Conservation (phyloP, 2,329 filamentous ascomycete species). For the Aureobasidium subglaciale region DNA sequence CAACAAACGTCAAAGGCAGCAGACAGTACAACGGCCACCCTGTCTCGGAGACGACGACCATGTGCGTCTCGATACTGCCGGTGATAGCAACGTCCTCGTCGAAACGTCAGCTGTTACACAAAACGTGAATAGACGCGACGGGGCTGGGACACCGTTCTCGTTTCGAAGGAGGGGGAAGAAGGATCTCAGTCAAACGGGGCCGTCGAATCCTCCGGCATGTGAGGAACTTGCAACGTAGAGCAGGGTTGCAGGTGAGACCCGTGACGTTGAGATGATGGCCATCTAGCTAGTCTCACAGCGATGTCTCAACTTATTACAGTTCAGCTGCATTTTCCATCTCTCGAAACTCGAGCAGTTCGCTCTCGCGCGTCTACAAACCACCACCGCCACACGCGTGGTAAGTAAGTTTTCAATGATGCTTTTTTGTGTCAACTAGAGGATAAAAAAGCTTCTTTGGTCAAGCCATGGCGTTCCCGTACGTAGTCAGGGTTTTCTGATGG, state of each 20-base stretch:
- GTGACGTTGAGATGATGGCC: not conserved
- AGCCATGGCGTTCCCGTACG: not conserved
- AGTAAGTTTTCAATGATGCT: not conserved
- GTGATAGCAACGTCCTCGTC: not conserved
- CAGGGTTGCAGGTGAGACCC: constrained; percentile 2
- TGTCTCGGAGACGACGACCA: not conserved
- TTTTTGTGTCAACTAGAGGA: not conserved
- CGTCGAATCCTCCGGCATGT: constrained; percentile 1
- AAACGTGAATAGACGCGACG: not conserved
- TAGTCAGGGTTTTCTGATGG: constrained; percentile 1
- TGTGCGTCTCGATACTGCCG: not conserved
- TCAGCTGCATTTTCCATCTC: constrained; percentile 1
- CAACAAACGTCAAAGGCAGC: not conserved
- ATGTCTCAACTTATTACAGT: constrained; percentile 12
- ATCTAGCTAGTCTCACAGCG: not conserved
- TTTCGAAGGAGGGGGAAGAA: not conserved
- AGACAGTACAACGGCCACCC: not conserved
- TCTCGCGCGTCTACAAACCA: not conserved
- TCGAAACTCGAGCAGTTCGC: too few species aligned
- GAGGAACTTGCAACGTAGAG: not conserved
- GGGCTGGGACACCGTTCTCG: not conserved
- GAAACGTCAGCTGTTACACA: not conserved
- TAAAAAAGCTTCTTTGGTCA: not conserved
- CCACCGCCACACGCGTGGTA: not conserved
- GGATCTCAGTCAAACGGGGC: constrained; percentile 4